phyloP scores from a whole-genome alignment of 768 basidiomycete species.

The Tylopilus cervinicoccineus region DNA sequence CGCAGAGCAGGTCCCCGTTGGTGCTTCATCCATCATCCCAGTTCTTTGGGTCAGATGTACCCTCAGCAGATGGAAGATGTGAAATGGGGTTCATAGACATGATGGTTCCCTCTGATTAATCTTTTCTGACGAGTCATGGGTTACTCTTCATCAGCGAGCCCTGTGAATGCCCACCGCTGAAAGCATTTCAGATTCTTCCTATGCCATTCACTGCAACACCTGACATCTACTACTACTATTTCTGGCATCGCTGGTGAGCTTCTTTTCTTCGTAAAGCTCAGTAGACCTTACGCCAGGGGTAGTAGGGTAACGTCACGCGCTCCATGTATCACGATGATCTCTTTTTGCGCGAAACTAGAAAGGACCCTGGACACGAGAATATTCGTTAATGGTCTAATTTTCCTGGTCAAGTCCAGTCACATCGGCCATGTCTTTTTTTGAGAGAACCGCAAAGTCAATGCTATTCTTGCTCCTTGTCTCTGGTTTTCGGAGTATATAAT shows the following conservation, averaged over 20 bases:
- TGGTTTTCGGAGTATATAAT: constrained; percentile 2
- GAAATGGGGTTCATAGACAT: too few species aligned
- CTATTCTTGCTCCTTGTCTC: background rate
- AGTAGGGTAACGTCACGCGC: background rate
- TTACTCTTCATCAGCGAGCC: too few species aligned
- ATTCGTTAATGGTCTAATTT: background rate
- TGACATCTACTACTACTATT: too few species aligned
- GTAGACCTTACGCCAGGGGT: background rate
- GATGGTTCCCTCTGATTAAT: too few species aligned
- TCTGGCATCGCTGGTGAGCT: background rate
- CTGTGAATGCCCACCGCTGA: too few species aligned
- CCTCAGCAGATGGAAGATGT: too few species aligned
- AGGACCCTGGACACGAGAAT: background rate
- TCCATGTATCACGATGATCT: background rate
- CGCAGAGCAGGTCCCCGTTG: too few species aligned
- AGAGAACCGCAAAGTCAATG: background rate
- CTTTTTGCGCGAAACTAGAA: background rate
- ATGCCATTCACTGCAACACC: too few species aligned
- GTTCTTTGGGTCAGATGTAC: too few species aligned
- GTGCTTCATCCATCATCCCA: too few species aligned
- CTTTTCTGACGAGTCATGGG: too few species aligned
- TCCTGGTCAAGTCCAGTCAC: background rate
- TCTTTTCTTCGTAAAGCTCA: background rate
- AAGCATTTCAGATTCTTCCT: too few species aligned
- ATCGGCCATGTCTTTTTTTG: background rate